Percentiles rank a stretch among this genome's conserved stretches.
These are phyloP conservation scores for Cryptococcus sp. DNA, from an alignment of 1,284 basidiomycete species.

Conservation along the genomic window DNA sequence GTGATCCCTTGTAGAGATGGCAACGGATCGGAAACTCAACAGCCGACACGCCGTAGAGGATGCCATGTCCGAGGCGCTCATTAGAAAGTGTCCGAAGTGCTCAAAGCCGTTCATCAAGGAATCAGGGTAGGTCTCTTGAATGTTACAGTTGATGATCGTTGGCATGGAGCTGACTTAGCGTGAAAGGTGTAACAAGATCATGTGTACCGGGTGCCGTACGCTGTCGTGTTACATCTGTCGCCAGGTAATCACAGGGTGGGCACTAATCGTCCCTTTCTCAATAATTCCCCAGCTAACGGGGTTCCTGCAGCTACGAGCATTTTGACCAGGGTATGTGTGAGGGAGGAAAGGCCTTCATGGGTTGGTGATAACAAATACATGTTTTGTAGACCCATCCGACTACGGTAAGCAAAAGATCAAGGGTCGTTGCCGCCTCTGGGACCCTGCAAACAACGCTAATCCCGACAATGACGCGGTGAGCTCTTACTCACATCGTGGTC, in stretches of 20 bases:
- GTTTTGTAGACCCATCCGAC: constrained; percentile 9
- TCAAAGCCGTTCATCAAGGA: constrained; percentile 46
- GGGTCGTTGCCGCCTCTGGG: constrained; percentile 66
- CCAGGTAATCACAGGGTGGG: constrained; percentile 54
- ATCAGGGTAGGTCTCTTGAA: constrained; percentile 60
- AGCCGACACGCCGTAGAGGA: constrained; percentile 75
- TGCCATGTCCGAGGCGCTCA: constrained; percentile 80
- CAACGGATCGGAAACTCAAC: constrained; percentile 67
- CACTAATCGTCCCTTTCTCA: background rate
- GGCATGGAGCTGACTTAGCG: background rate
- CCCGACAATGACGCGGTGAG: constrained; percentile 57
- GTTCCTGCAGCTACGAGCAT: constrained; percentile 65
- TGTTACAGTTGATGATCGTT: background rate
- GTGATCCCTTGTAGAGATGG: constrained; percentile 54
- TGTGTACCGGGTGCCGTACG: constrained; percentile 63
- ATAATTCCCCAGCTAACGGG: background rate
- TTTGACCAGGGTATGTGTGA: constrained; percentile 56
- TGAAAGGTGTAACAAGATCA: constrained; percentile 57
- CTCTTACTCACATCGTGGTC: constrained; percentile 8
- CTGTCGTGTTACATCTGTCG: constrained; percentile 76
- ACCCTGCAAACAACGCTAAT: constrained; percentile 40
- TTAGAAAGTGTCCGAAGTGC: constrained; percentile 69
- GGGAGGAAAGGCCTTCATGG: too few relatives aligned
- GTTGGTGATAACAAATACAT: background rate
- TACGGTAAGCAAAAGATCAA: constrained; percentile 19